Percentiles rank a stretch among this genome's conserved stretches.
These are phyloP conservation scores for Amaranthus hypochondriacus DNA, from an alignment of 148 eudicot genomes.

Conservation along the genomic window DNA sequence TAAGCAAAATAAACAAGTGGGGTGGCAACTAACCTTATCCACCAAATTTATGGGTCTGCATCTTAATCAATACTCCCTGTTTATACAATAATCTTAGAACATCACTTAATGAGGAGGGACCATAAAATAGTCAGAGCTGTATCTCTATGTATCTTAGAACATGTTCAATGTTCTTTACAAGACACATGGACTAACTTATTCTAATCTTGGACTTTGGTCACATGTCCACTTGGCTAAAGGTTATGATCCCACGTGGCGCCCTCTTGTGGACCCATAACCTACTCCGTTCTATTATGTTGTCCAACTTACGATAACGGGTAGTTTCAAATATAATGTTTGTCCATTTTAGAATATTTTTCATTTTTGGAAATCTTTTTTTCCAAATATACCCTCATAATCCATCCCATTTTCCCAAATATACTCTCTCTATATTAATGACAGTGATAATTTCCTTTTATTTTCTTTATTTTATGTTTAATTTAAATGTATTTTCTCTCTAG, in stretches of 20 bases:
- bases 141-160: slow-evolving; percentile 5
- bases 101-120: slow-evolving; percentile 19
- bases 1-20: slow-evolving; percentile 11
- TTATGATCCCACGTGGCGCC: background rate
- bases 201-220: background rate
- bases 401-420: too few relatives aligned
- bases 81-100: background rate
- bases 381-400: too few relatives aligned
- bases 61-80: slow-evolving; percentile 9
- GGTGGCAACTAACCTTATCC: slow-evolving; percentile 28
- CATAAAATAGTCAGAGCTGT: slow-evolving; percentile 15
- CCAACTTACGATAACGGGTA: too few relatives aligned
- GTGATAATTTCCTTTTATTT: too few relatives aligned
- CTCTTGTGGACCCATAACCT: too few relatives aligned
- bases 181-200: slow-evolving; percentile 13
- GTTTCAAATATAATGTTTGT: too few relatives aligned
- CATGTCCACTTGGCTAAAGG: slow-evolving; percentile 13
- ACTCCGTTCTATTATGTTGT: too few relatives aligned
- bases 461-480: too few relatives aligned
- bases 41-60: slow-evolving; percentile 17
- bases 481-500: too few relatives aligned
- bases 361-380: too few relatives aligned
- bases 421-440: too few relatives aligned
- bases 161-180: slow-evolving; percentile 20
- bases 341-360: too few relatives aligned